Percentiles rank a stretch among this genome's conserved stretches.
These are phyloP conservation scores for Fusarium graminum DNA, from an alignment of 2,329 filamentous ascomycete species.

Conservation along the genomic window DNA sequence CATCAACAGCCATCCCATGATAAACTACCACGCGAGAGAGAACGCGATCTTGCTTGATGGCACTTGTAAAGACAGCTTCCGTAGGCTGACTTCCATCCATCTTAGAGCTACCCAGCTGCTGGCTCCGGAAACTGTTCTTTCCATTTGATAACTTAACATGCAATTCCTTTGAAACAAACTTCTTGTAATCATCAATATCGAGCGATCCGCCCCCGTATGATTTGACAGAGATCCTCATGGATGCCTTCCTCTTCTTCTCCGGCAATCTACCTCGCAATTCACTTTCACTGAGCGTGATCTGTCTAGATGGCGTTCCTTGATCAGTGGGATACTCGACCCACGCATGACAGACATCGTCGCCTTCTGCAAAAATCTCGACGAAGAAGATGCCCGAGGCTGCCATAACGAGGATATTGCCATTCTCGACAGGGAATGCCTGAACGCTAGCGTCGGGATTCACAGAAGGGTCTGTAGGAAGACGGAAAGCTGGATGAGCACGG, in stretches of 20 bases:
- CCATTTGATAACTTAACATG: slow-evolving; percentile 78
- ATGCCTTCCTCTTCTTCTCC: slow-evolving; percentile 77
- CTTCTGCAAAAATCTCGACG: slow-evolving; percentile 83
- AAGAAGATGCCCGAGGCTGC: slow-evolving; percentile 86
- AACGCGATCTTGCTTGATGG: slow-evolving; percentile 76
- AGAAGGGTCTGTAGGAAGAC: slow-evolving; percentile 79
- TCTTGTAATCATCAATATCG: slow-evolving; percentile 81
- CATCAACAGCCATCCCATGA: slow-evolving; percentile 81
- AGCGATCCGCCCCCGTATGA: slow-evolving; percentile 81
- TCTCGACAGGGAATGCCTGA: slow-evolving; percentile 87
- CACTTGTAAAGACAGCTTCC: slow-evolving; percentile 80
- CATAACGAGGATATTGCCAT: slow-evolving; percentile 79
- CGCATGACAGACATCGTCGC: slow-evolving; percentile 81
- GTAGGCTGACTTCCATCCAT: slow-evolving; percentile 77
- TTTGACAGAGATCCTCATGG: slow-evolving; percentile 79
- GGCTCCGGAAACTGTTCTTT: slow-evolving; percentile 80
- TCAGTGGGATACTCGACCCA: slow-evolving; percentile 85
- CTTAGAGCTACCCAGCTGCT: slow-evolving; percentile 77
- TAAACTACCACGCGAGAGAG: slow-evolving; percentile 82
- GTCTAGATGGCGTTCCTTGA: slow-evolving; percentile 73
- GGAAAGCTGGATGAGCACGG: slow-evolving; percentile 90
- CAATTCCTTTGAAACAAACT: slow-evolving; percentile 77
- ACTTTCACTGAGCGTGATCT: slow-evolving; percentile 79
- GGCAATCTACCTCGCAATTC: slow-evolving; percentile 79
- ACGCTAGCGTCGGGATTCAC: slow-evolving; percentile 78